These are phyloP conservation scores for Phytophthora citricola DNA, from an alignment of 352 stramenopile species.

Conservation along the genomic window DNA sequence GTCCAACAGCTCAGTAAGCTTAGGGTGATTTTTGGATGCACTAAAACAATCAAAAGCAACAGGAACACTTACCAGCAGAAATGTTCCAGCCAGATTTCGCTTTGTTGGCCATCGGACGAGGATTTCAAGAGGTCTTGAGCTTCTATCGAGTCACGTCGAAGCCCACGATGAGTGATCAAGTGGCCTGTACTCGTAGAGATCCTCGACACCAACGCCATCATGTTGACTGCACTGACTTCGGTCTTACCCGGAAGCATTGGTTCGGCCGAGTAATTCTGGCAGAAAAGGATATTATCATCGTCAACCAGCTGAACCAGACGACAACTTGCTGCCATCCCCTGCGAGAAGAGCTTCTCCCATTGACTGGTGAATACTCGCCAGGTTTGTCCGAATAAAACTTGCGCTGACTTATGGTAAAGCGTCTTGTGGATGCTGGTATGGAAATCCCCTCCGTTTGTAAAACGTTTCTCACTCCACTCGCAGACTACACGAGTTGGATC, in stretches of 20 bases:
- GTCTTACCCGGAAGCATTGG: too few relatives aligned
- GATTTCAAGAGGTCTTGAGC: too few relatives aligned
- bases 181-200: too few relatives aligned
- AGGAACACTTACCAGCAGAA: background rate
- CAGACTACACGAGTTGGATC: background rate
- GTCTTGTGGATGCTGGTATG: background rate
- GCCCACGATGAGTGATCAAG: too few relatives aligned
- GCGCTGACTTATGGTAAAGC: background rate
- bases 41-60: too few relatives aligned
- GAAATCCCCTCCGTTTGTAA: background rate
- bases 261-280: background rate
- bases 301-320: background rate
- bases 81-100: background rate
- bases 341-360: constrained; percentile 1
- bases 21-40: too few relatives aligned
- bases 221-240: too few relatives aligned
- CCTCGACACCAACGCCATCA: too few relatives aligned
- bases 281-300: constrained; percentile 1
- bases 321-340: background rate
- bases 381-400: background rate
- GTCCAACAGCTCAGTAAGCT: too few relatives aligned
- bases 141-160: too few relatives aligned
- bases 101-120: background rate
- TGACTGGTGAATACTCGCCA: background rate
- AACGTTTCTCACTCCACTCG: background rate